Percentiles rank a stretch among this genome's conserved stretches.
Conservation (phyloP, 2,329 filamentous ascomycete species). For the Trichoderma afroharzianum region DNA sequence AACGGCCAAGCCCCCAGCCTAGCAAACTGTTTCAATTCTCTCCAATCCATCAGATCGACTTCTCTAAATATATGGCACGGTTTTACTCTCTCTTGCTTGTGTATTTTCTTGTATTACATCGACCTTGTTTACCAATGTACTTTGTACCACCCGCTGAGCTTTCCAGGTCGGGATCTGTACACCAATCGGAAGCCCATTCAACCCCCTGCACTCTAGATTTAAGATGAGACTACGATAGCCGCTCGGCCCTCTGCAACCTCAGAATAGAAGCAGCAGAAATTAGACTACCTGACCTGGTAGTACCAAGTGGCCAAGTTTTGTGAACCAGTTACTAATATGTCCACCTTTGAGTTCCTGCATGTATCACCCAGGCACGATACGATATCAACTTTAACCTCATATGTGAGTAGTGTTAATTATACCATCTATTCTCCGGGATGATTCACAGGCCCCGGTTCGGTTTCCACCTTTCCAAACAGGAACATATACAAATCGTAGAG, state of each 20-base stretch:
- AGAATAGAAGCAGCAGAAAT: slow-evolving; percentile 3
- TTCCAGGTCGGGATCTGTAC: neutral
- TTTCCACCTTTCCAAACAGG: neutral
- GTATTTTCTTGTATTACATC: neutral
- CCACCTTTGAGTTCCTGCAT: neutral
- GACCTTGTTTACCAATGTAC: neutral
- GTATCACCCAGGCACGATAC: neutral
- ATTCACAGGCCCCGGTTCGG: neutral
- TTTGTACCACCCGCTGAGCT: neutral
- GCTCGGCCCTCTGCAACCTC: neutral
- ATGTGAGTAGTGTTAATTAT: neutral
- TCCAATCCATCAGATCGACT: neutral
- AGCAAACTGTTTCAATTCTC: neutral
- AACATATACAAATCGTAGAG: neutral
- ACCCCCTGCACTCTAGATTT: slow-evolving; percentile 7
- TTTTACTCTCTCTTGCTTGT: neutral
- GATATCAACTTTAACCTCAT: neutral
- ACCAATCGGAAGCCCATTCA: neutral
- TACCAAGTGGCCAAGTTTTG: neutral
- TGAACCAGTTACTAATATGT: neutral
- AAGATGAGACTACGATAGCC: slow-evolving; percentile 12
- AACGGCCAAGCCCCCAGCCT: neutral
- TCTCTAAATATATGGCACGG: neutral
- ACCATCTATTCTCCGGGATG: neutral
- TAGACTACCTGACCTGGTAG: neutral